A percentile compares a stretch with the other conserved stretches of the same genome.
Conservation (phyloP, 2,329 filamentous ascomycete species). For the Coniochaeta sp. region DNA sequence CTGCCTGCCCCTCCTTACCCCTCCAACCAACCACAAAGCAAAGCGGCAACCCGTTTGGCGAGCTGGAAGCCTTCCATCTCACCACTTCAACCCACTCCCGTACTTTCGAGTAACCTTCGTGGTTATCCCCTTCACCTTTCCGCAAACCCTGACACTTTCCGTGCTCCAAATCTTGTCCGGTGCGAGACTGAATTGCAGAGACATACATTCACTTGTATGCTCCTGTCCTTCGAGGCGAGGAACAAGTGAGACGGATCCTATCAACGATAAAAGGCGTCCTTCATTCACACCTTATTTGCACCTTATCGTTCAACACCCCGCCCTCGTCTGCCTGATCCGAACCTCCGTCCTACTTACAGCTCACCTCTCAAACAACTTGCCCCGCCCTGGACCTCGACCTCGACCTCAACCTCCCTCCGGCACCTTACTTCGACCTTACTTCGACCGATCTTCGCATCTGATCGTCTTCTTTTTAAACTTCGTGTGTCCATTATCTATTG, state of each 20-base stretch:
- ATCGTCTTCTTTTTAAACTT: too few relatives aligned
- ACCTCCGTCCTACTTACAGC: neutral
- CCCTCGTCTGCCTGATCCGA: slow-evolving; percentile 1
- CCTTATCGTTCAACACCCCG: neutral
- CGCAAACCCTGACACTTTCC: too few relatives aligned
- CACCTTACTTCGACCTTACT: neutral
- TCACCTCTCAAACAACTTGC: neutral
- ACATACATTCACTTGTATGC: neutral
- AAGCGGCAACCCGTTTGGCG: neutral
- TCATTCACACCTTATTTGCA: neutral
- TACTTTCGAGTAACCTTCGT: too few relatives aligned
- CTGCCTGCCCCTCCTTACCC: slow-evolving; percentile 2
- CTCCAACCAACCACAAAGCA: neutral
- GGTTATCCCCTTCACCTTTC: too few relatives aligned
- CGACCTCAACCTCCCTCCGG: too few relatives aligned
- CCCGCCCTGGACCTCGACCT: neutral
- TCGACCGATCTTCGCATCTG: too few relatives aligned
- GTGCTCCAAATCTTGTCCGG: too few relatives aligned
- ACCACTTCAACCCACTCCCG: too few relatives aligned
- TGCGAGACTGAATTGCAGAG: too few relatives aligned
- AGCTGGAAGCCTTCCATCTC: neutral
- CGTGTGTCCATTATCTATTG: too few relatives aligned
- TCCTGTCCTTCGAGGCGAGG: neutral
- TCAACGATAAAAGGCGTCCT: neutral
- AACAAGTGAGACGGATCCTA: neutral